phyloP scores from a whole-genome alignment of 2,329 filamentous ascomycete species.

The Aspergillus sp. region DNA sequence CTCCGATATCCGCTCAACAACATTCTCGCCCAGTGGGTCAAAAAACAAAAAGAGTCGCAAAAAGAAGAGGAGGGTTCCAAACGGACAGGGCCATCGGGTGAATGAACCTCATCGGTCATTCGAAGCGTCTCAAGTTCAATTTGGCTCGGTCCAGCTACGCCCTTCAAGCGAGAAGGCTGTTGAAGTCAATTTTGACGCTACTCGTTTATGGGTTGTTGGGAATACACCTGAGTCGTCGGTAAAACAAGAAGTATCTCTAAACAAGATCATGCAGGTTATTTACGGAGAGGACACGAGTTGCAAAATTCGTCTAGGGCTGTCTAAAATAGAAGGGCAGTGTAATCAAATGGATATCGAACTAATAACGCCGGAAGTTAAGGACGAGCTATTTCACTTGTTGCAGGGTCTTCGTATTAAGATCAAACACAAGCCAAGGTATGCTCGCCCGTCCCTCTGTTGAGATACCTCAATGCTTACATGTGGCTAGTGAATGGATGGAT shows the following conservation, averaged over 20 bases:
- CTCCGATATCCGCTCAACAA: constrained; percentile 27
- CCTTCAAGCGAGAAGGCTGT: constrained; percentile 4
- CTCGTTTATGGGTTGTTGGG: too few species aligned
- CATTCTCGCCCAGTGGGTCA: constrained; percentile 16
- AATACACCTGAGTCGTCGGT: too few species aligned
- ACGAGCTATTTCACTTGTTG: constrained; percentile 14
- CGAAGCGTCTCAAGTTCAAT: constrained; percentile 15
- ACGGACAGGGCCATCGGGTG: not conserved
- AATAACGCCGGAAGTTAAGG: constrained; percentile 12
- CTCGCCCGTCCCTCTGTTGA: not conserved
- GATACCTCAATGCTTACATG: constrained; percentile 4
- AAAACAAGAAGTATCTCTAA: constrained; percentile 11
- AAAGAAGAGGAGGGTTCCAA: constrained; percentile 3
- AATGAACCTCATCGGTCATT: constrained; percentile 5
- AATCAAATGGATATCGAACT: constrained; percentile 26
- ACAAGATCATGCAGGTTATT: constrained; percentile 14
- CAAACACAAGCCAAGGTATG: constrained; percentile 20
- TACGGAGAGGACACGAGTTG: constrained; percentile 15
- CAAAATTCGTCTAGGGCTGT: constrained; percentile 25
- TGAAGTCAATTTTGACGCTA: constrained; percentile 9
- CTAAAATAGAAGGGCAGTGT: constrained; percentile 10
- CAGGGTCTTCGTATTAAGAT: constrained; percentile 7
- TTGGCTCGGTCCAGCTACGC: constrained; percentile 11
- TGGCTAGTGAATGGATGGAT: constrained; percentile 27
- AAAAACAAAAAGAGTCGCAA: constrained; percentile 6